A percentile compares a stretch with the other conserved stretches of the same genome.
phyloP scores from a whole-genome alignment of 371 early-diverging fungal species.

The Dichotomocladium elegans region DNA sequence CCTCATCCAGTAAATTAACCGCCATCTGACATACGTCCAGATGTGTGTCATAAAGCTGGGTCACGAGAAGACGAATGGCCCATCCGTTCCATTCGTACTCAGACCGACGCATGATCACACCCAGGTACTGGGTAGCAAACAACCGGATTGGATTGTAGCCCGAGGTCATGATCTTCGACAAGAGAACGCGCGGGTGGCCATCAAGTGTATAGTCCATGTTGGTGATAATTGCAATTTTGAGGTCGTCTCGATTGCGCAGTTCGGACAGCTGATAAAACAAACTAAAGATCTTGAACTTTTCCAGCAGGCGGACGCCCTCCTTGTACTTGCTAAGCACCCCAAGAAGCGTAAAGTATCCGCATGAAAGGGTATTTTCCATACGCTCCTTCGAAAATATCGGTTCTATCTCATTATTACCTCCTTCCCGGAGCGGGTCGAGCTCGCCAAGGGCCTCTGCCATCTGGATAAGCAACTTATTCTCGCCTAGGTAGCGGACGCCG shows the following conservation, averaged over 20 bases:
- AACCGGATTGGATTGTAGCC: conserved; percentile 77
- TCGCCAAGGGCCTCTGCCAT: conserved; percentile 71
- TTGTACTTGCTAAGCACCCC: conserved; percentile 61
- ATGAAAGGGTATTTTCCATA: conserved; percentile 68
- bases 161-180: conserved; percentile 83
- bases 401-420: conserved; percentile 49
- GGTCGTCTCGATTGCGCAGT: conserved; percentile 75
- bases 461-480: conserved; percentile 64
- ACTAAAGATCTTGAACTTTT: conserved; percentile 77
- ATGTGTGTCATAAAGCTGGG: conserved; percentile 81
- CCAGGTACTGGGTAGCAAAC: conserved; percentile 73
- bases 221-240: conserved; percentile 73
- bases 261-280: conserved; percentile 80
- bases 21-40: conserved; percentile 74
- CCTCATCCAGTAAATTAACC: conserved; percentile 67
- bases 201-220: conserved; percentile 79
- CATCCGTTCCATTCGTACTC: conserved; percentile 69
- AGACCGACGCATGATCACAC: conserved; percentile 57
- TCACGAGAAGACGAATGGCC: conserved; percentile 72
- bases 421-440: conserved; percentile 59
- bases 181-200: conserved; percentile 77
- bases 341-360: conserved; percentile 79
- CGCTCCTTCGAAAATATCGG: conserved; percentile 74
- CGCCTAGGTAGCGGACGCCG: conserved; percentile 65
- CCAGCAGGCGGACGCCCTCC: conserved; percentile 68